Base-by-base conservation (phyloP, 192 early-diverging fungal genomes). In the Coemansia sp. region DNA sequence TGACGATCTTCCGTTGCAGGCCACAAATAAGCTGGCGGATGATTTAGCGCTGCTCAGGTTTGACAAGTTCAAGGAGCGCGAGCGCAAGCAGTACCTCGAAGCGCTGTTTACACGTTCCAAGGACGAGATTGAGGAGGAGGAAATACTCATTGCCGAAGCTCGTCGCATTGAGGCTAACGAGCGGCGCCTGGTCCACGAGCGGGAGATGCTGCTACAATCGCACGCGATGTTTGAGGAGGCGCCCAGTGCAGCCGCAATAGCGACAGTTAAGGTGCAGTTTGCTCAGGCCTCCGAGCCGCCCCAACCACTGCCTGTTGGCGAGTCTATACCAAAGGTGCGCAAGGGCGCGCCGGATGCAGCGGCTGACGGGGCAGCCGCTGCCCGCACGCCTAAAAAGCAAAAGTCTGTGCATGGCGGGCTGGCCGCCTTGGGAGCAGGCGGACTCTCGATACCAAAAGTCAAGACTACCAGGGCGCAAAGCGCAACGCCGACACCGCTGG, bases 111-210 rank as follows among this genome's bases (percentile, higher is more conserved):
- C 58, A 4, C 83, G 95, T 19, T 89, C 88, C 19, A 79, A 83
- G 21, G 93, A 93, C 38, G 85, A 92, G 68, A 87, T 91, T 14
- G 83, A 89, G 67, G 93, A 97, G 62, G 95, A 97, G 58, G 92
- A 93, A 65, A 73, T 84, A 9, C 72, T 97, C 9, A 84, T 87
- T n/a, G 42, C 86, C 50, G 92, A 95, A 67, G 86, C 89, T 9
- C 83, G 88, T 12, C 84, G 89, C 37, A 87, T 93, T 14, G 92
- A 97, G 60, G 83, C 84, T 29, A 91, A 91, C 55, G 91, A 94
- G 70, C 83, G 83, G 29, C 81, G 86, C 50, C 82, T 92, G 46
- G 76, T 85, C 2, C 83, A 83, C 26, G 92, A 97, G 63, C 89
- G 95, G 24, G 92, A 95, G 58, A 76, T 80, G 50, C 60, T 97